Conservation (phyloP, 1,284 basidiomycete species). For the Ganoderma leucocontextum region DNA sequence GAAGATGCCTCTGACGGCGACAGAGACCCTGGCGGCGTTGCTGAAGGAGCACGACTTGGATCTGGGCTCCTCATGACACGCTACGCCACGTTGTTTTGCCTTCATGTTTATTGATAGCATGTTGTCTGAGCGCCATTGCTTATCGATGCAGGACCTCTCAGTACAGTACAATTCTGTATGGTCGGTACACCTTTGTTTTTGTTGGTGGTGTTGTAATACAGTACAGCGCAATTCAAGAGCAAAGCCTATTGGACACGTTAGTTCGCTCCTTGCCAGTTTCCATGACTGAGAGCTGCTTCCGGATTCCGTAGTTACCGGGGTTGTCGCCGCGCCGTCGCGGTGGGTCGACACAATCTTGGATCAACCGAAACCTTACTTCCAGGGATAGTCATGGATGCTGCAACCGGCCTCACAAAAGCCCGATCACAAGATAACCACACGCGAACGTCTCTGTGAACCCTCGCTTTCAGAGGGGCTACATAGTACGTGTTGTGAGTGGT, state of each 20-base stretch:
- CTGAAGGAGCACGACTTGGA: conserved; percentile 27
- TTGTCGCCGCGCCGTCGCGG: neutral
- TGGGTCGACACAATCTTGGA: conserved; percentile 6
- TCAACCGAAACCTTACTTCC: neutral
- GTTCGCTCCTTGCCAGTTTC: neutral
- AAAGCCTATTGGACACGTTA: neutral
- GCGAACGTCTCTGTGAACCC: neutral
- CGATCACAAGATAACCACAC: conserved; percentile 7
- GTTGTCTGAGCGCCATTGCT: neutral
- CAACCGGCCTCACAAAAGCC: neutral
- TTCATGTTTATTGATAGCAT: neutral
- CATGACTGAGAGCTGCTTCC: neutral
- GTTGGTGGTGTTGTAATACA: neutral
- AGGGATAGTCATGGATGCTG: neutral
- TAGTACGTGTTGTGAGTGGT: neutral
- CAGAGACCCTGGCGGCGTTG: conserved; percentile 35
- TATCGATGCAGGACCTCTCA: neutral
- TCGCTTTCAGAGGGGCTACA: neutral
- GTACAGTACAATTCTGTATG: conserved; percentile 1
- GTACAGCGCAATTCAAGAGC: neutral
- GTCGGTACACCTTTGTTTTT: neutral
- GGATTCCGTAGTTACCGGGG: conserved; percentile 1
- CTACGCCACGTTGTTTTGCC: neutral
- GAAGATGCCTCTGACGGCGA: conserved; percentile 34
- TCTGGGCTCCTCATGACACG: neutral